Conservation (phyloP, 1,284 basidiomycete genomes). For the Coniferiporia sulphurascens region DNA sequence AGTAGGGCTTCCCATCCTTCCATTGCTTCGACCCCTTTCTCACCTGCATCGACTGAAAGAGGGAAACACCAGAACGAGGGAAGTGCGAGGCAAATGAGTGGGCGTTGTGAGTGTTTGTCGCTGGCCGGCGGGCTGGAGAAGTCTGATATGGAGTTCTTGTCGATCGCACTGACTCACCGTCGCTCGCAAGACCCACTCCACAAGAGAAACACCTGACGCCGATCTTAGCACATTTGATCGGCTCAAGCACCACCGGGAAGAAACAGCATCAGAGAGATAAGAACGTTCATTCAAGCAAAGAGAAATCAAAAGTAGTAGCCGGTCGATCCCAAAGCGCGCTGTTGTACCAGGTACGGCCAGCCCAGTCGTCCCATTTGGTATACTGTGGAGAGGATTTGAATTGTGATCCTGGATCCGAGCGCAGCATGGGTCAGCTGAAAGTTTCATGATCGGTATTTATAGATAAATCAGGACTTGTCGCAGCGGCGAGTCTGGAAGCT, state of each 20-base stretch:
- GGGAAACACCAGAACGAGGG: not conserved
- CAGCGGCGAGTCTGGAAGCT: not conserved
- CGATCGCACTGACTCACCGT: not conserved
- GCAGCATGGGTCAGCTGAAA: not conserved
- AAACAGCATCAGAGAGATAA: no score
- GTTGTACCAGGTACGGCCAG: no score
- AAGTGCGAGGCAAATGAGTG: not conserved
- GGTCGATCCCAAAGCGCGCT: no score
- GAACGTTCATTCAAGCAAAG: no score
- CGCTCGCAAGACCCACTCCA: not conserved
- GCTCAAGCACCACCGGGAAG: no score
- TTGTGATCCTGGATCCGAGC: not conserved
- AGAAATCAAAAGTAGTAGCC: no score
- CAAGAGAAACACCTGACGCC: not conserved
- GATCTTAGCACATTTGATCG: not conserved
- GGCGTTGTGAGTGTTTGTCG: not conserved
- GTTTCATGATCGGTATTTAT: not conserved
- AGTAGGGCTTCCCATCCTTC: not conserved
- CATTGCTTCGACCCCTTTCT: not conserved
- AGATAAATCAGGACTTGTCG: not conserved
- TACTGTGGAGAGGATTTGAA: not conserved
- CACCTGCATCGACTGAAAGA: not conserved
- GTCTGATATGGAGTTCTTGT: not conserved
- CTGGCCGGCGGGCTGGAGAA: not conserved
- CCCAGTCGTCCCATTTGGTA: no score